These are phyloP conservation scores for Dactylellina cionopaga DNA, from an alignment of 2,329 filamentous ascomycete genomes.

Conservation along the genomic window DNA sequence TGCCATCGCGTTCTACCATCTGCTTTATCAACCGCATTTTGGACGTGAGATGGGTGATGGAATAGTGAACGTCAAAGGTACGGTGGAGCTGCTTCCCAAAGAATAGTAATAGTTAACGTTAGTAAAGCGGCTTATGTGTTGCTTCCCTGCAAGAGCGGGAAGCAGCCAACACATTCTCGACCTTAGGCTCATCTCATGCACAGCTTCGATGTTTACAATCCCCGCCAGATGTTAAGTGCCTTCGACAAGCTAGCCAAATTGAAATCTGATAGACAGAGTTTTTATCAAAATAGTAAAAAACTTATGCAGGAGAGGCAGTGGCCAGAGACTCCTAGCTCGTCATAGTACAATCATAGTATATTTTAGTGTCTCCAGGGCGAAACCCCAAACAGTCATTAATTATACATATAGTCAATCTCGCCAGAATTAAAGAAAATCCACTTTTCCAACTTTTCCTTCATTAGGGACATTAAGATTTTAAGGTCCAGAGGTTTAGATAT, in stretches of 20 bases:
- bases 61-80: background rate
- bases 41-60: background rate
- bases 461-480: slow-evolving; percentile 27
- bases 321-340: no score
- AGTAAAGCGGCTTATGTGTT: slow-evolving; percentile 16
- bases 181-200: background rate
- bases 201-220: no score
- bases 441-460: slow-evolving; percentile 31
- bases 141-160: background rate
- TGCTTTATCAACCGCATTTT: slow-evolving; percentile 74
- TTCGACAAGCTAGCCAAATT: no score
- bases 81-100: background rate
- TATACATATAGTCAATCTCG: no score
- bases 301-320: no score
- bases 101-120: background rate
- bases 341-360: no score
- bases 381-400: no score
- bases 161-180: slow-evolving; percentile 17
- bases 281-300: no score
- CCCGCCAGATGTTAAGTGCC: no score
- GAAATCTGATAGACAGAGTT: no score
- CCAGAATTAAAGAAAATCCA: slow-evolving; percentile 6
- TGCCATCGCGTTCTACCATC: slow-evolving; percentile 73
- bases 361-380: no score
- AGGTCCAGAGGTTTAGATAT: background rate